Conservation (phyloP, 148 eudicot species). For the Tetragonia tetragonoides region DNA sequence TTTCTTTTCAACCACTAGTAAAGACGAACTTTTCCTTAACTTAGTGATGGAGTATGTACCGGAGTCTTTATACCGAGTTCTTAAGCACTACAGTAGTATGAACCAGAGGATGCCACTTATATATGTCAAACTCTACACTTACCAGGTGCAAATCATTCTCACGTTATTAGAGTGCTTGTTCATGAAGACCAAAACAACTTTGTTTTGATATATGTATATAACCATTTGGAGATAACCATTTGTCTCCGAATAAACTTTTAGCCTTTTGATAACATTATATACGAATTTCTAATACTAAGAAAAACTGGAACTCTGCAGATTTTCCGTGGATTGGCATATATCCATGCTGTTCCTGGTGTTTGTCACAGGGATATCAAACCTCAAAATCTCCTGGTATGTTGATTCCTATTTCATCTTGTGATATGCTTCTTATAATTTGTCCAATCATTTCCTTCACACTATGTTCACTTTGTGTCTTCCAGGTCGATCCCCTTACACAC, state of each 20-base stretch:
- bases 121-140: constrained; percentile 74
- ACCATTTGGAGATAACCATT: too few relatives aligned
- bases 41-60: constrained; percentile 88
- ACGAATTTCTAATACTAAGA: neutral
- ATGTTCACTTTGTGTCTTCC: neutral
- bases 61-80: constrained; percentile 67
- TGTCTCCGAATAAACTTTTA: neutral
- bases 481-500: constrained; percentile 91
- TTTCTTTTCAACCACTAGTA: constrained; percentile 76
- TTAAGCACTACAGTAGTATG: constrained; percentile 61
- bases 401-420: neutral
- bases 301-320: constrained; percentile 41
- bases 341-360: constrained; percentile 75
- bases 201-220: neutral
- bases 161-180: too few relatives aligned
- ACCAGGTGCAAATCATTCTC: constrained; percentile 47
- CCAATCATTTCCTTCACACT: neutral
- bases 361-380: constrained; percentile 88
- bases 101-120: constrained; percentile 81
- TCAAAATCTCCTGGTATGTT: constrained; percentile 45
- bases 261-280: neutral
- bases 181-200: neutral
- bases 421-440: neutral
- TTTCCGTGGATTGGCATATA: constrained; percentile 78
- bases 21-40: constrained; percentile 77